Conservation (phyloP, 148 eudicot species). For the Persicaria tinctoria region DNA sequence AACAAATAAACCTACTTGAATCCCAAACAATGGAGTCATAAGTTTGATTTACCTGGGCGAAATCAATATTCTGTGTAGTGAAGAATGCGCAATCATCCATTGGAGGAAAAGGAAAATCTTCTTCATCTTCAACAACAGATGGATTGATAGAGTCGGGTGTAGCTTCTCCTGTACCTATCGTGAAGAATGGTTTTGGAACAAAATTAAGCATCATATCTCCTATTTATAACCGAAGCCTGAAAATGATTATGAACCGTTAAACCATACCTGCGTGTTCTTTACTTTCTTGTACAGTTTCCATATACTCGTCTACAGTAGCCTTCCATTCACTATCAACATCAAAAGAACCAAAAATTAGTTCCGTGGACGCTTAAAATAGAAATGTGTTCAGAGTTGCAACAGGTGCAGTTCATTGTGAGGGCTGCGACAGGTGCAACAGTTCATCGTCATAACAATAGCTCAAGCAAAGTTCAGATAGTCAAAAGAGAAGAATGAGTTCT, state of each 20-base stretch:
- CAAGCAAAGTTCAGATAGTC: not conserved
- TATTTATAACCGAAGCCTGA: not conserved
- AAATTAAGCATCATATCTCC: not conserved
- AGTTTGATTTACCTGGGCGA: conserved; percentile 44
- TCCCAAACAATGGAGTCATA: not conserved
- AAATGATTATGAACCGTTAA: not conserved
- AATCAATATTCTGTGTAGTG: conserved; percentile 54
- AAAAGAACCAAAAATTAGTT: conserved; percentile 8
- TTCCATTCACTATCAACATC: conserved; percentile 62
- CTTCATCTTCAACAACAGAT: conserved; percentile 72
- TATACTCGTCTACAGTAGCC: conserved; percentile 68
- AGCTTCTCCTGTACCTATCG: conserved; percentile 29
- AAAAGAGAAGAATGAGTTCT: not conserved
- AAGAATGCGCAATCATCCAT: conserved; percentile 68
- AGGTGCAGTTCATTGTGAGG: not conserved
- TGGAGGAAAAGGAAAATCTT: conserved; percentile 94
- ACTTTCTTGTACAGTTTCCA: conserved; percentile 36
- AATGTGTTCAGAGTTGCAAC: not conserved
- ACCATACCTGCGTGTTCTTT: conserved; percentile 32
- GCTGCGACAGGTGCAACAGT: too few relatives aligned
- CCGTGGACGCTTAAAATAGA: not conserved
- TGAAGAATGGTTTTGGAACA: not conserved
- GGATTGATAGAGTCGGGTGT: conserved; percentile 80
- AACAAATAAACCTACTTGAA: not conserved
- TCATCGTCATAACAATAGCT: not conserved